Evolutionary conservation across 2,329 filamentous ascomycete genomes (phyloP).

Genomic region (Alternaria arbusti): DNA sequence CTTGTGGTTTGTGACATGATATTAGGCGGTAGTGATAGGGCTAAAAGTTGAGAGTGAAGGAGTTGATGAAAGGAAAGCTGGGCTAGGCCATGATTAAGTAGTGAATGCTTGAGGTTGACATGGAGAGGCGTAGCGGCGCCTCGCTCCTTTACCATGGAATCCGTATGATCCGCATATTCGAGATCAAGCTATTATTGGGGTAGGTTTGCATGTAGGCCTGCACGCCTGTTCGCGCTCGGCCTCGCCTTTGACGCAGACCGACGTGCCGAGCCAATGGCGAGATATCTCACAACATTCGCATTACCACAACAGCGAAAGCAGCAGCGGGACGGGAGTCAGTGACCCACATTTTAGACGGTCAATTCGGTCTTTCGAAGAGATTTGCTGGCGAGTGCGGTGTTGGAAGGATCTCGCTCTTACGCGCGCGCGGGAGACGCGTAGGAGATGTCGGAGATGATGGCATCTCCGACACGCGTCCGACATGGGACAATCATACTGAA

Average conservation of each 20-base stretch:
- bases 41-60: not conserved
- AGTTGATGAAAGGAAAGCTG: not conserved
- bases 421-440: not conserved
- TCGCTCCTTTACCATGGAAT: not conserved
- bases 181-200: not conserved
- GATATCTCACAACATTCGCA: not conserved
- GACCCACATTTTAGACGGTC: not conserved
- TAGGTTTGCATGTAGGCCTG: not conserved
- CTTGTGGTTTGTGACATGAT: slow-evolving; percentile 20
- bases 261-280: not conserved
- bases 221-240: not conserved
- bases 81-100: not conserved
- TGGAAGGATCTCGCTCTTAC: not conserved
- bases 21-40: not conserved
- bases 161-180: not conserved
- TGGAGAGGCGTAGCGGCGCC: not conserved
- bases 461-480: not conserved
- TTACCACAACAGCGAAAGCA: not conserved
- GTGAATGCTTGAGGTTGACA: not conserved
- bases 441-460: not conserved
- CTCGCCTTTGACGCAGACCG: not conserved
- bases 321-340: not conserved
- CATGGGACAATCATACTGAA: not conserved
- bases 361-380: not conserved
- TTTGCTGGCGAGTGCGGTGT: not conserved